These are phyloP conservation scores for Babesia ovata DNA, from an alignment of 169 alveolate species.

Conservation along the genomic window DNA sequence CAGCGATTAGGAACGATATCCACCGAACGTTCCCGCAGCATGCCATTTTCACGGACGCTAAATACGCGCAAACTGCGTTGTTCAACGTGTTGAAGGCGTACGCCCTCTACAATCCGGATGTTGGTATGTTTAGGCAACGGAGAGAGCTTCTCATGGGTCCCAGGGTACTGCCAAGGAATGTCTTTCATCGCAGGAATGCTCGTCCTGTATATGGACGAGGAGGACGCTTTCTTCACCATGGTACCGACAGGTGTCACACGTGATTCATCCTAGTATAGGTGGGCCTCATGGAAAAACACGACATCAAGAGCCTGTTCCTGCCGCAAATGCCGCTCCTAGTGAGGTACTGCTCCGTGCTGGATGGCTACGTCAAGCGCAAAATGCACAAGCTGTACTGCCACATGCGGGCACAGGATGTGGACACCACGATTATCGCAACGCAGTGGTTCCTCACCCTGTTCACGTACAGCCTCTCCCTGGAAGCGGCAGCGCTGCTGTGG, in stretches of 20 bases:
- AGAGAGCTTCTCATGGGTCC: neutral
- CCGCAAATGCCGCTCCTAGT: conserved; percentile 86
- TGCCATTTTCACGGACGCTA: conserved; percentile 8
- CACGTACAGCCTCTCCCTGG: conserved; percentile 75
- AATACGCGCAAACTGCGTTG: conserved; percentile 26
- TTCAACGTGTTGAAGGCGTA: conserved; percentile 76
- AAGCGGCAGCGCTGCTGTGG: conserved; percentile 82
- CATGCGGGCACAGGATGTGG: conserved; percentile 66
- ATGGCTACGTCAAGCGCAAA: conserved; percentile 72
- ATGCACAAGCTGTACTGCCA: conserved; percentile 61
- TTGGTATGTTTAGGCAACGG: conserved; percentile 2
- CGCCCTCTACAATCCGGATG: conserved; percentile 72
- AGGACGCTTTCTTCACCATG: conserved; percentile 80
- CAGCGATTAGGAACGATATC: conserved; percentile 24
- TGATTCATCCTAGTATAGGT: conserved; percentile 10
- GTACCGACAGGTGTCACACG: neutral
- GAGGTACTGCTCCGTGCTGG: conserved; percentile 75
- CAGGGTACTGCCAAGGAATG: conserved; percentile 87
- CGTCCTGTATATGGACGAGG: conserved; percentile 81
- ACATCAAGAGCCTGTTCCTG: conserved; percentile 72
- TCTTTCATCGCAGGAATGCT: conserved; percentile 80
- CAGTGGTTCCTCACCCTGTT: conserved; percentile 88
- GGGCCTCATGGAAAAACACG: conserved; percentile 78
- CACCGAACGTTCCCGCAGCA: conserved; percentile 41
- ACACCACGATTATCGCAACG: conserved; percentile 80